Conservation (phyloP, 129 eudicot species). For the Artemisia tridentata region DNA sequence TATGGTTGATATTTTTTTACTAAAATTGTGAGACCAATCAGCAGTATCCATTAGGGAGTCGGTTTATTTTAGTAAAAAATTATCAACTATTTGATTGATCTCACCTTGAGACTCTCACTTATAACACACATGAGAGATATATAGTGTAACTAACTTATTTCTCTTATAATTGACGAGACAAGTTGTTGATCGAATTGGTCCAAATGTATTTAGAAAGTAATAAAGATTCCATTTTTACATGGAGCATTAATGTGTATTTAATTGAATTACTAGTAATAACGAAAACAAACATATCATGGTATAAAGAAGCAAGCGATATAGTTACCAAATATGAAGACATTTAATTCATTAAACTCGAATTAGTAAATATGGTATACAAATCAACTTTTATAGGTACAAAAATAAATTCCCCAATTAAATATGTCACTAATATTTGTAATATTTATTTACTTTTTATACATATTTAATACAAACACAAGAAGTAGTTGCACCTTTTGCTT, state of each 20-base stretch:
- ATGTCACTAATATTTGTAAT: neutral
- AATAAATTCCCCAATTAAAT: too few relatives aligned
- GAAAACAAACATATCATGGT: neutral
- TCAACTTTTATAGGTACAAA: neutral
- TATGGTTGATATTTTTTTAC: too few relatives aligned
- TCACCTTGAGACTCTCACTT: too few relatives aligned
- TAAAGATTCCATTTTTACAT: neutral
- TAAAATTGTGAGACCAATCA: too few relatives aligned
- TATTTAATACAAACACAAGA: neutral
- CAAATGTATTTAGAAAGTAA: too few relatives aligned
- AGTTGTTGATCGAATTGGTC: too few relatives aligned
- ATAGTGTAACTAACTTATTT: too few relatives aligned
- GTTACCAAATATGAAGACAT: neutral
- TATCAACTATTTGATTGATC: too few relatives aligned
- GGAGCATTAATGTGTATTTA: neutral
- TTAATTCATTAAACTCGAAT: neutral
- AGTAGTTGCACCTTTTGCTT: slow-evolving; percentile 18
- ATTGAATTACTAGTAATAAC: neutral
- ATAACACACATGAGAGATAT: too few relatives aligned
- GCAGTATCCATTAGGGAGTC: too few relatives aligned
- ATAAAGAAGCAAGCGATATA: neutral
- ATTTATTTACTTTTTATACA: neutral
- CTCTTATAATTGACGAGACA: too few relatives aligned
- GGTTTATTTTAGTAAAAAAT: too few relatives aligned
- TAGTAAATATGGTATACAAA: neutral